Percentiles rank a stretch among this genome's conserved stretches.
Conservation (phyloP, 2,329 filamentous ascomycete genomes). For the Clathrospora elynae region DNA sequence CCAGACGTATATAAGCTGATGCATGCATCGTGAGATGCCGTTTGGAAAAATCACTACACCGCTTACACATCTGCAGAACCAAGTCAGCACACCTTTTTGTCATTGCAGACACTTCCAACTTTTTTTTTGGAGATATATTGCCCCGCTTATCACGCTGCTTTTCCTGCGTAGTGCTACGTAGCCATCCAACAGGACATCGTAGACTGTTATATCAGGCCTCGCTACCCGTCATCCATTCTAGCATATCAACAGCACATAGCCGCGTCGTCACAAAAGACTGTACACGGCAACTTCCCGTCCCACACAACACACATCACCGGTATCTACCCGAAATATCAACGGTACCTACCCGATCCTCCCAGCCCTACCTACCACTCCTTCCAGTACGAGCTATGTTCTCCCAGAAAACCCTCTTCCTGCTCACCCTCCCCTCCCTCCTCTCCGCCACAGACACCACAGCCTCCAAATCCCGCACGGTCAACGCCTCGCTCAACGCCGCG, state of each 20-base stretch:
- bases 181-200: too few species aligned
- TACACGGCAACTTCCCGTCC: too few species aligned
- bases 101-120: too few species aligned
- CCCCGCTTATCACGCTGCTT: slow-evolving; percentile 1
- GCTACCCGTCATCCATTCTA: too few species aligned
- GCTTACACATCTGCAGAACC: slow-evolving; percentile 3
- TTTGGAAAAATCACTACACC: not conserved
- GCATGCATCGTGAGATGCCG: too few species aligned
- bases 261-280: too few species aligned
- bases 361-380: not conserved
- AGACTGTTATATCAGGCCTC: too few species aligned
- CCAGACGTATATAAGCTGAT: slow-evolving; percentile 24
- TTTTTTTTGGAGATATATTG: slow-evolving; percentile 5
- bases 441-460: slow-evolving; percentile 22
- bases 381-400: slow-evolving; percentile 7
- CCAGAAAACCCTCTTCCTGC: slow-evolving; percentile 8
- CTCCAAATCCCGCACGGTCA: slow-evolving; percentile 49
- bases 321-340: too few species aligned
- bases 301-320: too few species aligned
- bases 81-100: slow-evolving; percentile 2
- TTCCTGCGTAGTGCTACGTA: not conserved
- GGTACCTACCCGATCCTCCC: not conserved
- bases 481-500: slow-evolving; percentile 49
- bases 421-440: slow-evolving; percentile 20
- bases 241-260: too few species aligned